These are phyloP conservation scores for Coffea canephora DNA, from an alignment of 257 asterid genomes.

Conservation along the genomic window DNA sequence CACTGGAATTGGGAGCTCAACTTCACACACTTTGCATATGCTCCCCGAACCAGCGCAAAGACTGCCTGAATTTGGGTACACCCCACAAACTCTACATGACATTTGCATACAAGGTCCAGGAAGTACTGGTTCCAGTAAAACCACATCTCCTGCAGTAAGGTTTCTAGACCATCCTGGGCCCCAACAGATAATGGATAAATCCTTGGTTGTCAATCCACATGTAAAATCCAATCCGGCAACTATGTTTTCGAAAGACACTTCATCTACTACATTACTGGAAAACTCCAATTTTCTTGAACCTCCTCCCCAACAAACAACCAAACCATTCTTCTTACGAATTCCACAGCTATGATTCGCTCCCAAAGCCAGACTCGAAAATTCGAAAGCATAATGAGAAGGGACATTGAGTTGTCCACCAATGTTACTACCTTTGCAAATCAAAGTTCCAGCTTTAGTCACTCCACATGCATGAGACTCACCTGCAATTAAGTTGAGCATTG, in stretches of 20 bases:
- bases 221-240: constrained; percentile 10
- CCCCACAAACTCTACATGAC: constrained; percentile 9
- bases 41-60: constrained; percentile 19
- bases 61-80: constrained; percentile 14
- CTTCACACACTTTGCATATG: constrained; percentile 17
- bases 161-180: constrained; percentile 12
- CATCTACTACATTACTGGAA: not conserved
- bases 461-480: constrained; percentile 15
- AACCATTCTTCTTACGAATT: constrained; percentile 1
- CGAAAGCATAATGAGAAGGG: not conserved
- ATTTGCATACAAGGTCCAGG: constrained; percentile 17
- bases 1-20: constrained; percentile 17
- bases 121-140: constrained; percentile 10
- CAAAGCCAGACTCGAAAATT: constrained; percentile 6
- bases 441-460: not conserved
- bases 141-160: not conserved
- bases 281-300: constrained; percentile 12
- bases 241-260: constrained; percentile 7
- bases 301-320: constrained; percentile 9
- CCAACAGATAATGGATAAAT: not conserved
- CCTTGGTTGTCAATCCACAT: constrained; percentile 11
- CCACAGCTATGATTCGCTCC: constrained; percentile 4
- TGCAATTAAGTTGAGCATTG: constrained; percentile 7
- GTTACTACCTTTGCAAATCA: constrained; percentile 7
- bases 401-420: constrained; percentile 1